Conservation (phyloP, 164 flowering plant species). For the Macadamia integrifolia region DNA sequence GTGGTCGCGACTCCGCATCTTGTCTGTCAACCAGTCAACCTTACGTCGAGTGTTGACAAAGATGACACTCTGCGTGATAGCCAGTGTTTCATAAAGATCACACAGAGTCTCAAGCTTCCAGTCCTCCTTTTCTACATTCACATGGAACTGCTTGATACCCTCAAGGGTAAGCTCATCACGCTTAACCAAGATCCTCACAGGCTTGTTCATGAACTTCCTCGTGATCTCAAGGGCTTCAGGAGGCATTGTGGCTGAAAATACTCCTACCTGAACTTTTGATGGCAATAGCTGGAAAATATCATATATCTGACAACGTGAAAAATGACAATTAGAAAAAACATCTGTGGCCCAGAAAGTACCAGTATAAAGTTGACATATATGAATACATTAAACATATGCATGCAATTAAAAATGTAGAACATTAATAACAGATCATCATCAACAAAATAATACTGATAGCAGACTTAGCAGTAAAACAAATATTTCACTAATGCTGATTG, state of each 20-base stretch:
- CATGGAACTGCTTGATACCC: slow-evolving; percentile 85
- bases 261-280: slow-evolving; percentile 55
- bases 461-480: background rate
- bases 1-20: slow-evolving; percentile 83
- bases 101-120: slow-evolving; percentile 85
- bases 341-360: background rate
- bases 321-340: no score
- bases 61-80: slow-evolving; percentile 88
- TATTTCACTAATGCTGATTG: background rate
- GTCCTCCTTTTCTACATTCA: slow-evolving; percentile 80
- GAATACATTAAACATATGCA: no score
- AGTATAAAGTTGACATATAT: no score
- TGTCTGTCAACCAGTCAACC: slow-evolving; percentile 92
- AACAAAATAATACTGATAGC: no score
- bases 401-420: no score
- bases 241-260: slow-evolving; percentile 71
- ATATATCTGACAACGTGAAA: slow-evolving; percentile 38
- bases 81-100: slow-evolving; percentile 79
- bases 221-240: slow-evolving; percentile 71
- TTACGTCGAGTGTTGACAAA: slow-evolving; percentile 87
- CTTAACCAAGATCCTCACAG: slow-evolving; percentile 65
- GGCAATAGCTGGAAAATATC: slow-evolving; percentile 66
- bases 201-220: slow-evolving; percentile 64
- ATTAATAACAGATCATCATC: no score
- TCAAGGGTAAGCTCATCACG: slow-evolving; percentile 80